phyloP scores from a whole-genome alignment of 257 asterid genomes.

The Fraxinus anomala region DNA sequence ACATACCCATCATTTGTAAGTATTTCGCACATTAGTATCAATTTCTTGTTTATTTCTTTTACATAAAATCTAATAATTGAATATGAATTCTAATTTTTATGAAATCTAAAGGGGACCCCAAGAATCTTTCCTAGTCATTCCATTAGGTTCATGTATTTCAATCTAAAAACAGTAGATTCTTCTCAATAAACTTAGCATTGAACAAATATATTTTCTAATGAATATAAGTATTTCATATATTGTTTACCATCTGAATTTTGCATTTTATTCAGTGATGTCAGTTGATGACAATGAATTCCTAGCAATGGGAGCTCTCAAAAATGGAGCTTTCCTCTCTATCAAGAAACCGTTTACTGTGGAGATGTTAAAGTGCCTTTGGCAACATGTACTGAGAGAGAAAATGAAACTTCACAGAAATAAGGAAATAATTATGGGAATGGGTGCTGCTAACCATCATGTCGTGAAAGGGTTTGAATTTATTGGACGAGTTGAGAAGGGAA shows the following conservation, averaged over 20 bases:
- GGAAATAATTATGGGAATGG: neutral
- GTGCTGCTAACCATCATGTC: neutral
- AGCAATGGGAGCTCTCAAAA: constrained; percentile 37
- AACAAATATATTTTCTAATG: too few species aligned
- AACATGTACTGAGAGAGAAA: constrained; percentile 42
- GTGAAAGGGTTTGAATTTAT: constrained; percentile 22
- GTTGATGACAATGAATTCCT: constrained; percentile 27
- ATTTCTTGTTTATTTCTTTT: neutral
- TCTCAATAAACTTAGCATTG: too few species aligned
- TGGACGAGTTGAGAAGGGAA: constrained; percentile 11
- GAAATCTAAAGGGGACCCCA: too few species aligned
- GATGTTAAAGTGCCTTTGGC: constrained; percentile 44
- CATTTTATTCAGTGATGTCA: constrained; percentile 32
- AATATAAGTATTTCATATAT: neutral
- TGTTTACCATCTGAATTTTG: neutral
- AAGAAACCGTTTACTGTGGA: constrained; percentile 34
- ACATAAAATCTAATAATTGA: too few species aligned
- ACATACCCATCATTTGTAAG: constrained; percentile 7
- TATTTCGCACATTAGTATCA: neutral
- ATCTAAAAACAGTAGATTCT: too few species aligned
- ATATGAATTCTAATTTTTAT: too few species aligned
- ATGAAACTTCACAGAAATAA: constrained; percentile 11
- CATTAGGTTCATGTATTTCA: too few species aligned
- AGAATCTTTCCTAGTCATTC: too few species aligned
- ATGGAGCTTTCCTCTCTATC: constrained; percentile 40